A percentile compares a stretch with the other conserved stretches of the same genome.
phyloP scores from a whole-genome alignment of 495 filamentous ascomycete species.

The Bacidia rubella region DNA sequence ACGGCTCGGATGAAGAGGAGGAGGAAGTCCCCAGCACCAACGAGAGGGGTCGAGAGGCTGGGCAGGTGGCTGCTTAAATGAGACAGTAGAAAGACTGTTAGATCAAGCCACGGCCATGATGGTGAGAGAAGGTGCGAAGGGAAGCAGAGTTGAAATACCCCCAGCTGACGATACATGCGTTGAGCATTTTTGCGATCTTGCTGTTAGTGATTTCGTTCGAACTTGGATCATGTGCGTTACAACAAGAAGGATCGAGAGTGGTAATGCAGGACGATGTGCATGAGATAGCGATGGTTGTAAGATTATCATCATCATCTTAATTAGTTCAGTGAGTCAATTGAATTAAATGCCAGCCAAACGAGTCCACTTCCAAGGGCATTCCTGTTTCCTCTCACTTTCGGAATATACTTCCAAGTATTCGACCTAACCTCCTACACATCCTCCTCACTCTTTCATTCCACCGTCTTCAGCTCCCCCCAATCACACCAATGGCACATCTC shows the following conservation, averaged over 20 bases:
- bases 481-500: no score
- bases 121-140: neutral
- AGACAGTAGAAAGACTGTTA: neutral
- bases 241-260: neutral
- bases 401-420: no score
- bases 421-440: no score
- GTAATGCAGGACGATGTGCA: neutral
- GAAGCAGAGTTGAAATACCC: conserved; percentile 11
- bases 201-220: neutral
- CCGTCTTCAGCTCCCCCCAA: no score
- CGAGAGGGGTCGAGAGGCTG: conserved; percentile 49
- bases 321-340: neutral
- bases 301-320: neutral
- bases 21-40: conserved; percentile 41
- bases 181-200: neutral
- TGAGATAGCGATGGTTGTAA: neutral
- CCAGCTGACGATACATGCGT: neutral
- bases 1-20: conserved; percentile 41
- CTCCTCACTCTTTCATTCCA: no score
- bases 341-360: no score
- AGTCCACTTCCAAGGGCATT: no score
- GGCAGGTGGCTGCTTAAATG: conserved; percentile 29
- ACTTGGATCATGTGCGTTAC: neutral
- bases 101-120: neutral
- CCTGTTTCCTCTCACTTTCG: no score